Conservation (phyloP, 2,329 filamentous ascomycete genomes). For the Alternaria novae-zelandiae region DNA sequence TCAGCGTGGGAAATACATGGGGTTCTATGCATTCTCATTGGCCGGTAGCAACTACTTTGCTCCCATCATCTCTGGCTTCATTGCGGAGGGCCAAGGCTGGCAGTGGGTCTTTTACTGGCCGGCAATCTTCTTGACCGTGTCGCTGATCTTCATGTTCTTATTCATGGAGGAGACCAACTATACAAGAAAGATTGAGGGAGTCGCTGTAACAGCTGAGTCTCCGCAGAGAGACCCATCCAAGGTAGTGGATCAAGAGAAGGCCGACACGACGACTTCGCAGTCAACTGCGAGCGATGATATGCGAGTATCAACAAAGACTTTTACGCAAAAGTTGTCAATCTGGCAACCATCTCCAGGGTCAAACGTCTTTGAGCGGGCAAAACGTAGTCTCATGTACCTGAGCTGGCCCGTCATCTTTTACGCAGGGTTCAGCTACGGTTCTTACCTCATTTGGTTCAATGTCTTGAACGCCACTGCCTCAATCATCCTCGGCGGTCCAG, state of each 20-base stretch:
- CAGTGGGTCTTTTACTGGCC: constrained; percentile 56
- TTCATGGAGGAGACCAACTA: constrained; percentile 68
- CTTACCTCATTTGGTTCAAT: constrained; percentile 38
- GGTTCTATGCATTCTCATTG: constrained; percentile 41
- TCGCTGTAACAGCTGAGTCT: constrained; percentile 1
- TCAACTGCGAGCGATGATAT: constrained; percentile 17
- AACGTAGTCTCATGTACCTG: constrained; percentile 33
- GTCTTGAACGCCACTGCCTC: constrained; percentile 37
- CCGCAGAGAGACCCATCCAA: constrained; percentile 11
- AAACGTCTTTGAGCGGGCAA: constrained; percentile 26
- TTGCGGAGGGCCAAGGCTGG: constrained; percentile 46
- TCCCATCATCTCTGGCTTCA: constrained; percentile 46
- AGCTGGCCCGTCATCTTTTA: constrained; percentile 47
- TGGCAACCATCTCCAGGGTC: constrained; percentile 28
- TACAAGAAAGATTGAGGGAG: constrained; percentile 43
- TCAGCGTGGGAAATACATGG: constrained; percentile 41
- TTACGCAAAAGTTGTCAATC: constrained; percentile 26
- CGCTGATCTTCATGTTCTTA: constrained; percentile 62
- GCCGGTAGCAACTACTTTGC: constrained; percentile 47
- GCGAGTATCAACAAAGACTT: constrained; percentile 18
- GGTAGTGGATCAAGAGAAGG: constrained; percentile 27
- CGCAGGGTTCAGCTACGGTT: constrained; percentile 34
- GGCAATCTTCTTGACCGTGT: constrained; percentile 59
- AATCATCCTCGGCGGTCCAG: constrained; percentile 28
- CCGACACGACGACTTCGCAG: constrained; percentile 24